These are phyloP conservation scores for Coix lacrymajobi DNA, from an alignment of 176 grass and related monocot genomes.

Conservation along the genomic window DNA sequence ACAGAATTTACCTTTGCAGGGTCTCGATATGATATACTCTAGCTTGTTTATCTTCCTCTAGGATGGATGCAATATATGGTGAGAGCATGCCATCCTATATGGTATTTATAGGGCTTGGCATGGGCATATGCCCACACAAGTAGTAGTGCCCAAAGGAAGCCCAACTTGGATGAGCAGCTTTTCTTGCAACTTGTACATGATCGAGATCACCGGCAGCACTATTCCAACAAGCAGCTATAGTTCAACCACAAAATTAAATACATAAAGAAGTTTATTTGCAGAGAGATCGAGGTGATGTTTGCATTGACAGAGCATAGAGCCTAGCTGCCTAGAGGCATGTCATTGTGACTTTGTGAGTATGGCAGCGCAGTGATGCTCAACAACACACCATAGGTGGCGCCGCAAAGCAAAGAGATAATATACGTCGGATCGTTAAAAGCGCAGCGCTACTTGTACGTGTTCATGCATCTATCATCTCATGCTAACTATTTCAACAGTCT, in stretches of 20 bases:
- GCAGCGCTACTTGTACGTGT: neutral
- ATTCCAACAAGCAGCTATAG: conserved; percentile 1
- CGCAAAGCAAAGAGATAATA: conserved; percentile 10
- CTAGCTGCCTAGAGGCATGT: neutral
- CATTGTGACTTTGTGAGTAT: neutral
- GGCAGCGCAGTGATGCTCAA: neutral
- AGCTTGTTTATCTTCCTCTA: neutral
- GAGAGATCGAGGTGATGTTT: neutral
- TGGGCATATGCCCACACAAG: conserved; percentile 10
- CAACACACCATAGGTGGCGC: conserved; percentile 15
- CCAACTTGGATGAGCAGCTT: conserved; percentile 11
- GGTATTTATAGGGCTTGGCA: conserved; percentile 36
- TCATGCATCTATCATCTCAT: conserved; percentile 34
- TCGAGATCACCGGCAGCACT: neutral
- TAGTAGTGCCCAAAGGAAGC: conserved; percentile 12
- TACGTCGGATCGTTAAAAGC: neutral
- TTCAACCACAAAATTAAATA: neutral
- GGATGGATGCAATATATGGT: neutral
- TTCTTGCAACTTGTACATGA: conserved; percentile 15
- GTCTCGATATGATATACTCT: neutral
- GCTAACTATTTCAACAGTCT: neutral
- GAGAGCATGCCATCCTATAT: neutral
- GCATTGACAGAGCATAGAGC: neutral
- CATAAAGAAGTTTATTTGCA: neutral
- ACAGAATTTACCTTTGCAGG: neutral